Base-by-base conservation (phyloP, 192 early-diverging fungal species). In the Chytriomyces confervae region DNA sequence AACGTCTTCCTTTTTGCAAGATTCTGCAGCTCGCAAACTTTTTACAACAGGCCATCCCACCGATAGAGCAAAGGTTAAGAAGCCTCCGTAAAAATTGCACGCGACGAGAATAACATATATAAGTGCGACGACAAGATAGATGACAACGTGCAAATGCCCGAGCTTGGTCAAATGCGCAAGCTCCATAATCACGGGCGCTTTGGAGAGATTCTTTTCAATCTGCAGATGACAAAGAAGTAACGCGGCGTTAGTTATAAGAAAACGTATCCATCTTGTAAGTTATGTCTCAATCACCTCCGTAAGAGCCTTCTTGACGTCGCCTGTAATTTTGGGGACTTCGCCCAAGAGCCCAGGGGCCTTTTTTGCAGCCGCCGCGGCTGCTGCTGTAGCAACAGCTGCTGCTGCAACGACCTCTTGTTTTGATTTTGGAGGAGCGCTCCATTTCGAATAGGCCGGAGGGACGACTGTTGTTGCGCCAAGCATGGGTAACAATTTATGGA, bases 11-110 rank as follows among this genome's bases (percentile, higher is more conserved):
- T 74, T 74, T 61, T 74, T 74, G 36, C 8, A 20, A 9, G 72
- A 61, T 49, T 74, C 72, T 2, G 72, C 72, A 18, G 72, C 72
- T 7, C 72, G 53, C 53, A 74, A 44, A 62, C 72, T 74, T n/a
- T 46, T 9, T 9, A 74, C 47, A 9, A 74, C 44, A 11, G 72
- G 72, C 72, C 72, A 74, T 23, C 27, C 72, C 24, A 47, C 16
- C 29, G 60, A 53, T 18, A 74, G 20, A 6, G 62, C 61, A 61
- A 18, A 47, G 9, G 72, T 74, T 9, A 74, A 44, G 29, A 74
- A 62, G 10, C 72, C 72, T 10, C 24, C 53, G 46, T 62, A 62
- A 45, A 62, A 36, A 10, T 45, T 45, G 27, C 16, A 9, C 13
- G 50, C 20, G 18, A 74, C 72, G 53, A 61, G 44, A 48, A 62